Evolutionary conservation across 768 basidiomycete genomes (phyloP).

Genomic region (Clitopilus hobsonii): DNA sequence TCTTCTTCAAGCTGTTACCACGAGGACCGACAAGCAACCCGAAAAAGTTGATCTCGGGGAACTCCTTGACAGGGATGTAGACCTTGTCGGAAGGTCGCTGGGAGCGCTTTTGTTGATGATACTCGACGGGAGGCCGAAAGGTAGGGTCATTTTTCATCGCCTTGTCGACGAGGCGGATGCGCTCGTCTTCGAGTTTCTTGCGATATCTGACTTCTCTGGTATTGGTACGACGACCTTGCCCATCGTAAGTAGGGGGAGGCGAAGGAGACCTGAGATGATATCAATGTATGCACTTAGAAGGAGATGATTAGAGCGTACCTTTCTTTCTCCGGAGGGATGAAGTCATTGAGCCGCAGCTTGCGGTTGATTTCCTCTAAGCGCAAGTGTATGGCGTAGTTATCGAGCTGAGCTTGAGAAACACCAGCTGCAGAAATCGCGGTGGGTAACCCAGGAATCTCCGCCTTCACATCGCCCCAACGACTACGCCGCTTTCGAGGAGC

Average conservation of each 20-base stretch:
- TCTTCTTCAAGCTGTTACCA: conserved; percentile 98
- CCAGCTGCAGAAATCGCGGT: conserved; percentile 92
- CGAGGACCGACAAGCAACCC: conserved; percentile 97
- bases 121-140: conserved; percentile 96
- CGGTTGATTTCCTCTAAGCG: conserved; percentile 97
- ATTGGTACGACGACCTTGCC: conserved; percentile 96
- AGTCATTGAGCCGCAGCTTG: conserved; percentile 90
- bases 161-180: conserved; percentile 88
- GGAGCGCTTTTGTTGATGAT: conserved; percentile 90
- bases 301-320: conserved; percentile 43
- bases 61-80: conserved; percentile 99
- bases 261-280: conserved; percentile 71
- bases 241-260: conserved; percentile 96
- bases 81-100: conserved; percentile 96
- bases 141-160: conserved; percentile 98
- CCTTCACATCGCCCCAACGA: conserved; percentile 94
- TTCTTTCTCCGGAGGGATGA: conserved; percentile 92
- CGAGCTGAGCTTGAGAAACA: conserved; percentile 92
- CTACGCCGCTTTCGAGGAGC: conserved; percentile 93
- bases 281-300: conserved; percentile 22
- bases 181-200: conserved; percentile 91
- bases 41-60: conserved; percentile 99
- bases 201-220: conserved; percentile 98
- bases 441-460: conserved; percentile 88
- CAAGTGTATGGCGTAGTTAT: conserved; percentile 96